Base-by-base conservation (phyloP, 2,329 filamentous ascomycete species). In the Pseudocercospora cruenta region DNA sequence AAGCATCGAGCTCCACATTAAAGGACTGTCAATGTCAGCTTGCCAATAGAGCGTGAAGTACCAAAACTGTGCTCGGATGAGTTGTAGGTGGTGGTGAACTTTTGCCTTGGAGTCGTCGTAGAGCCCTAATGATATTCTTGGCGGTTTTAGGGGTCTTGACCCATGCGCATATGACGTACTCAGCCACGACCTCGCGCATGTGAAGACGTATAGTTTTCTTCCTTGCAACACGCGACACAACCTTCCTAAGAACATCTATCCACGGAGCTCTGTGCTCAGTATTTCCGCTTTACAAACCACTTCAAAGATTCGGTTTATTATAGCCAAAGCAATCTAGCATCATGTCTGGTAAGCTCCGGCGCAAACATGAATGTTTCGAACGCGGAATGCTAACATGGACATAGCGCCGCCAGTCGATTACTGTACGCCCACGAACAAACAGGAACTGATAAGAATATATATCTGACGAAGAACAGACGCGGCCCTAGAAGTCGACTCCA, bases 401-500 rank as follows among this genome's bases (percentile, higher is more conserved):
- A 24, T 68, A 76, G 76, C 76, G 54, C 76, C 76, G 57, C 75
- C 75, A 43, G 75, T 76, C 31, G 76, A 78, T 64, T 78, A 78
- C 70, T 78, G 67, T 69, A 60, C 9, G 64, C 21, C 31, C 8
- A 19, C 3, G 5, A 8, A 6, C 21, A 28, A 1, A 3, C 6
- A 39, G 9, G 9, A 21, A 4, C 14, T 31, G 6, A n/a, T 22
- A 51, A 61, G 36, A 31, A 12, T 8, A 63, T 4, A 8, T 26
- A 47, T 54, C 57, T 63, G 6, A 66, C 28, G 57, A 53, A 22
- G 22, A 12, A 33, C 26, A 67, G 67, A 79, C 63, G 73, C 77
- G 54, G 72, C 76, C 5, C 76, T 79, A 36, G 73, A 77, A 63
- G 63, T 79, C 70, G 69, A 74, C 60, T 86, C 92, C 39, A 90